Conservation (phyloP, 1,139 yeast genomes). For the Meyerozyma carpophila region DNA sequence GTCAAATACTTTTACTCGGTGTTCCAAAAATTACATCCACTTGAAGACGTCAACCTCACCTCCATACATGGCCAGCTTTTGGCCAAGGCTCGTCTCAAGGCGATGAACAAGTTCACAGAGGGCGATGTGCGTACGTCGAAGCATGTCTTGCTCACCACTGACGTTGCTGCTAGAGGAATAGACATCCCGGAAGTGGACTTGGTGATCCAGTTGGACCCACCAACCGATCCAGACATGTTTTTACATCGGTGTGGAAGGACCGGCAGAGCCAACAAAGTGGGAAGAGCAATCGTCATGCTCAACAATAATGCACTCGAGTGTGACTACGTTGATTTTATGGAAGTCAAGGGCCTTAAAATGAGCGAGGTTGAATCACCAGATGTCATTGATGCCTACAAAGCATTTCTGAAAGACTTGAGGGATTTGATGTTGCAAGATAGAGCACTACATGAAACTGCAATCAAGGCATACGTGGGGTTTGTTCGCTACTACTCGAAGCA, state of each 20-base stretch:
- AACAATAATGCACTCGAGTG: conserved; percentile 61
- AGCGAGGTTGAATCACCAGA: conserved; percentile 29
- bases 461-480: conserved; percentile 79
- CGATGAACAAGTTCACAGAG: conserved; percentile 55
- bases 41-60: conserved; percentile 41
- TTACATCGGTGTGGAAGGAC: conserved; percentile 15
- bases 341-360: conserved; percentile 62
- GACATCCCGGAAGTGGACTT: conserved; percentile 91
- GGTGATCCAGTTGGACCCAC: conserved; percentile 85
- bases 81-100: conserved; percentile 68
- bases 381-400: conserved; percentile 15
- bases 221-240: conserved; percentile 59
- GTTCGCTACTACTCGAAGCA: conserved; percentile 83
- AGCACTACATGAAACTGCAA: conserved; percentile 72
- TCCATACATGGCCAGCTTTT: conserved; percentile 85
- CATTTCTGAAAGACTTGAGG: conserved; percentile 31
- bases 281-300: conserved; percentile 71
- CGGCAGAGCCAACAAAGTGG: conserved; percentile 64
- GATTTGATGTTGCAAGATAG: conserved; percentile 68
- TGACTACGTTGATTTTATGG: conserved; percentile 76
- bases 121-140: conserved; percentile 37
- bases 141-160: conserved; percentile 71
- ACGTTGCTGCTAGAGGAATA: conserved; percentile 90
- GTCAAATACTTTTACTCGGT: conserved; percentile 72
- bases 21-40: conserved; percentile 27